phyloP scores from a whole-genome alignment of 2,329 filamentous ascomycete species.

The Boeremia exigua region DNA sequence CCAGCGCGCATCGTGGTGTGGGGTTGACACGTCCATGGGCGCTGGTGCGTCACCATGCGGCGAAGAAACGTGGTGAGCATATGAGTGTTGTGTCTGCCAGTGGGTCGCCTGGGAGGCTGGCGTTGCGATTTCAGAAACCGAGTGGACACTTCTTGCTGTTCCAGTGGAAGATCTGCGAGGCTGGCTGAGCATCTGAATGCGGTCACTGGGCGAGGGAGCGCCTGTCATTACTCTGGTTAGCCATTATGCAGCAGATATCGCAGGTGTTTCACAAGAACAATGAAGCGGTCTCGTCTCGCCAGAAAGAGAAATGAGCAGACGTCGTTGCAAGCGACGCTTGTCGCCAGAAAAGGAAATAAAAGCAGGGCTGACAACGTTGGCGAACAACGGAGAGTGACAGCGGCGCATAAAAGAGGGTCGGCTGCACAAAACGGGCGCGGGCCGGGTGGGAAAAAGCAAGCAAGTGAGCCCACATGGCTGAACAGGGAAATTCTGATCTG shows the following conservation, averaged over 20 bases:
- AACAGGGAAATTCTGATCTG: constrained; percentile 34
- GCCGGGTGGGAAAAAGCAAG: constrained; percentile 40
- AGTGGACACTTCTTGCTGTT: constrained; percentile 47
- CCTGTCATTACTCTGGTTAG: constrained; percentile 32
- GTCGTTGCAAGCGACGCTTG: constrained; percentile 35
- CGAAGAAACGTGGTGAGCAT: constrained; percentile 42
- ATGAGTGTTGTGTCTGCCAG: constrained; percentile 46
- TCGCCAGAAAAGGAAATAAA: constrained; percentile 30
- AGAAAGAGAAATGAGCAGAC: constrained; percentile 11
- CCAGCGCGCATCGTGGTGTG: constrained; percentile 41
- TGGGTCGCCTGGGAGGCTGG: constrained; percentile 46
- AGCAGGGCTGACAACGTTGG: constrained; percentile 18
- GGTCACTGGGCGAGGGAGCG: constrained; percentile 48
- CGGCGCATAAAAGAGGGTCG: constrained; percentile 19
- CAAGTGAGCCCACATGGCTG: constrained; percentile 15
- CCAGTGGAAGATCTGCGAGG: constrained; percentile 46
- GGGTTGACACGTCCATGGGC: constrained; percentile 37
- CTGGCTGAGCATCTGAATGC: constrained; percentile 49
- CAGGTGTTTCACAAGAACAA: constrained; percentile 15
- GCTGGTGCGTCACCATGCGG: constrained; percentile 43
- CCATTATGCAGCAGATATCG: constrained; percentile 26
- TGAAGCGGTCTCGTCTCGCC: constrained; percentile 15
- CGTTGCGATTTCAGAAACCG: constrained; percentile 45
- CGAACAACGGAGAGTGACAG: constrained; percentile 16
- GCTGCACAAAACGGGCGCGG: constrained; percentile 35